Evolutionary conservation across 371 early-diverging fungal genomes (phyloP), one percentile per base, ranked within the genome.

Genomic region (Mucor piriformis): DNA sequence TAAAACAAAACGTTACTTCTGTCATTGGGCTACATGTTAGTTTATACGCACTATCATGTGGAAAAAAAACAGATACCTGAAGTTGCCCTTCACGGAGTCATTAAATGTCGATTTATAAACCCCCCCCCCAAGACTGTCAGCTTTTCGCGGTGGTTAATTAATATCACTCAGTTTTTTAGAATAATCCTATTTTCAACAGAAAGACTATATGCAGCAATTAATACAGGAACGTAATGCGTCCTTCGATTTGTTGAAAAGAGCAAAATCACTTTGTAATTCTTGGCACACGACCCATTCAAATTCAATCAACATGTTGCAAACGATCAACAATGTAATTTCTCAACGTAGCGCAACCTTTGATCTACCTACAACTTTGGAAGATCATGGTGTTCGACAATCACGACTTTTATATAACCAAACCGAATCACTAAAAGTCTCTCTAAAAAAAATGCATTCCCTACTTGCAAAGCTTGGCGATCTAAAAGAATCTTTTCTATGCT

Each of bases 361-460:
- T 24, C 38, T 40, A 16, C 40, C 50, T 1, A 24, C 35, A 21
- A 37, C 34, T 16, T 18, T 64, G 10, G 52, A 47, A 12, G 21
- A 25, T 24, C 54, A 64, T 24, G 16, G 44, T 10, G 61, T 60
- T 1, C 27, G 55, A 15, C 40, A 20, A 11, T 42, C 44, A 15
- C 50, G 49, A 21, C 37, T 71, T 21, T 2, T 71, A 1, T 71
- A 53, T 29, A 67, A 71, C 33, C 71, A 67, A 38, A 58, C 67
- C 21, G 49, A 43, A 18, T 53, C 58, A 2, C 24, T 64, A 3
- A 58, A 64, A 42, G 50, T 20, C 15, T 42, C 34, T 0, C 35
- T 71, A 2, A 8, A 15, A 6, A 50, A 51, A 3, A 13, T 64
- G 21, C 13, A 51, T 1, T 1, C 21, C 11, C 25, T 56, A 11